These are phyloP conservation scores for Aspergillus egyptiacus DNA, from an alignment of 495 filamentous ascomycete genomes.

Conservation along the genomic window DNA sequence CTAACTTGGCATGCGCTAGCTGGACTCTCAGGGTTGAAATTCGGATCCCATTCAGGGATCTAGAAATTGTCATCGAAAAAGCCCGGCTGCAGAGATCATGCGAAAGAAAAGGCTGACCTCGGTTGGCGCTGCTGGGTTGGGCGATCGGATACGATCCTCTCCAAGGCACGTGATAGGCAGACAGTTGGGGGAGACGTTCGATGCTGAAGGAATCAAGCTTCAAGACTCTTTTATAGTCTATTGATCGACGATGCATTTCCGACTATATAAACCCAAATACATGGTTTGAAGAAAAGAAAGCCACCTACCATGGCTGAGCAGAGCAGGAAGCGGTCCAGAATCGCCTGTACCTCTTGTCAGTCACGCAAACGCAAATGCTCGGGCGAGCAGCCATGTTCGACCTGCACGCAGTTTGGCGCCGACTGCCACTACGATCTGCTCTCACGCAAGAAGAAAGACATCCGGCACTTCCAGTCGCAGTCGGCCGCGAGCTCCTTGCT, in stretches of 20 bases:
- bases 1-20: no score
- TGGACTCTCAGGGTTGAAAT: no score
- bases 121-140: neutral
- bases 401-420: conserved; percentile 43
- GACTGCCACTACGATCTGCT: conserved; percentile 40
- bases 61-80: neutral
- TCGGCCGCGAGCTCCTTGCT: conserved; percentile 6
- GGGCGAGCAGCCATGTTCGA: conserved; percentile 45
- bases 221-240: neutral
- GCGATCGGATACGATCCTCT: neutral
- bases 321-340: conserved; percentile 38
- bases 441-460: conserved; percentile 32
- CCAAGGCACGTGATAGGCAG: neutral
- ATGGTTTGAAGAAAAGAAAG: neutral
- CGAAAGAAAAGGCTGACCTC: neutral
- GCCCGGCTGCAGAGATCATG: neutral
- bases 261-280: neutral
- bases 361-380: conserved; percentile 52
- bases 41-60: no score
- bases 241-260: neutral
- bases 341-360: conserved; percentile 47
- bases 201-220: neutral
- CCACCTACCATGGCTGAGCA: conserved; percentile 27
- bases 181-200: neutral
- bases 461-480: conserved; percentile 15